A percentile compares a stretch with the other conserved stretches of the same genome.
Evolutionary conservation across 306 rosid genomes (phyloP).

Genomic region (Prosopis cineraria): DNA sequence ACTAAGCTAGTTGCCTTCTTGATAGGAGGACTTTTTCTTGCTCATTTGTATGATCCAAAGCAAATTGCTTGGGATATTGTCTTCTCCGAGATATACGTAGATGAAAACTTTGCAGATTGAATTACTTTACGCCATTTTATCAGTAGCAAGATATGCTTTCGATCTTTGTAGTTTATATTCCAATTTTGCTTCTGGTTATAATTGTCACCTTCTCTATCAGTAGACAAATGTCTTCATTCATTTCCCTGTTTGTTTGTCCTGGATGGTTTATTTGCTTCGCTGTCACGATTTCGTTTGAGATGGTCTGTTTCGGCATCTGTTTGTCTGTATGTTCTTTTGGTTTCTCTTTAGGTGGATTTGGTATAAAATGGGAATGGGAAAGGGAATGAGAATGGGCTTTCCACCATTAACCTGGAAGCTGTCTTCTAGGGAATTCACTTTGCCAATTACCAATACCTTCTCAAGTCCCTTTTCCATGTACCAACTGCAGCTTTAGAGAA

Average conservation of each 20-base stretch:
- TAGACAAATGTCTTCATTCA: conserved; percentile 2
- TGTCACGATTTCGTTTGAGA: neutral
- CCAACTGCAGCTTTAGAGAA: neutral
- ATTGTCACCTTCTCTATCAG: neutral
- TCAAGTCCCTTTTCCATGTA: neutral
- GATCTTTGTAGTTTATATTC: conserved; percentile 37
- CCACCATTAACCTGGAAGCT: neutral
- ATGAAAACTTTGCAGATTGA: neutral
- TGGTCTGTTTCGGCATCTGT: neutral
- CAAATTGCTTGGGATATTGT: conserved; percentile 39
- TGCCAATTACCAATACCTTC: neutral
- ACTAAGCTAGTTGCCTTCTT: conserved; percentile 27
- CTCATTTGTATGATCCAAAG: conserved; percentile 34
- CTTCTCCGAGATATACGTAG: conserved; percentile 23
- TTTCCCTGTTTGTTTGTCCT: neutral
- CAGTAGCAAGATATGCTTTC: conserved; percentile 9
- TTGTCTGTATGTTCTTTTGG: neutral
- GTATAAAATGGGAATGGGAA: neutral
- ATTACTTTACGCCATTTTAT: neutral
- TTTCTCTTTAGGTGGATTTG: neutral
- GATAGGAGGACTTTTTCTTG: neutral
- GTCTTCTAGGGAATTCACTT: neutral
- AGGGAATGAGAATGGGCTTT: neutral
- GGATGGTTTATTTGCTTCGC: neutral
- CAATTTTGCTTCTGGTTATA: conserved; percentile 26